Evolutionary conservation across 2,329 filamentous ascomycete genomes (phyloP), one percentile per base, ranked within the genome.

Genomic region (Claviceps arundinis): DNA sequence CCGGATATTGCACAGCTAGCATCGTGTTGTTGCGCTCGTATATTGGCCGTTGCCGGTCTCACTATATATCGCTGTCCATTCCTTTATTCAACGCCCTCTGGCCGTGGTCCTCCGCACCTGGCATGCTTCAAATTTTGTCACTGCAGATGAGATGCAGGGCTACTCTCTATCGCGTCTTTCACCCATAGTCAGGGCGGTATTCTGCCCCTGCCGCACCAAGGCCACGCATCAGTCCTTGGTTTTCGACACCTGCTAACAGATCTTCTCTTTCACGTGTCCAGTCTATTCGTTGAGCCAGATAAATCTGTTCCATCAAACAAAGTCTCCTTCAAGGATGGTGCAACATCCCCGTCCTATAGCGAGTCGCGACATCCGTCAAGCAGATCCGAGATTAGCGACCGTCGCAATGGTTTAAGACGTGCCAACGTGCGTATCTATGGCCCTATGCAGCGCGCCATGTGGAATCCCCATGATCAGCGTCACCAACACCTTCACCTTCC

Each of bases 261-360:
- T 51, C 50, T 24, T 22, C n/a, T 37, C 16, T 19, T 38, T 34
- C 30, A 34, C 30, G 4, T 43, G 45, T 52, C 26, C 55, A 76
- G 73, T 56, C 63, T 75, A 37, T 76, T 73, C 56, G 60, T 73
- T 50, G 70, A 72, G 40, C 71, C 70, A 37, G 67, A 72, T 56
- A 69, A 73, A 57, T 72, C 72, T 47, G 70, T 73, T 55, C 51
- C 72, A 45, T 58, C 64, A 14, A 57, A 62, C 47, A 72, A 71
- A 56, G 50, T 65, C 37, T 56, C 64, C 26, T 57, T 59, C 40
- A 72, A 66, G 53, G 54, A 42, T 49, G 49, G 57, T 43, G 52
- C 58, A 17, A 56, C 62, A 5, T 66, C 66, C 24, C 62, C 63
- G 41, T 57, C 64, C 45, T 70, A 70, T 48, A 68, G 71, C 11